Evolutionary conservation across 345 rosid species (phyloP), one percentile per base, ranked within the genome.

Genomic region (Gossypium raimondii): DNA sequence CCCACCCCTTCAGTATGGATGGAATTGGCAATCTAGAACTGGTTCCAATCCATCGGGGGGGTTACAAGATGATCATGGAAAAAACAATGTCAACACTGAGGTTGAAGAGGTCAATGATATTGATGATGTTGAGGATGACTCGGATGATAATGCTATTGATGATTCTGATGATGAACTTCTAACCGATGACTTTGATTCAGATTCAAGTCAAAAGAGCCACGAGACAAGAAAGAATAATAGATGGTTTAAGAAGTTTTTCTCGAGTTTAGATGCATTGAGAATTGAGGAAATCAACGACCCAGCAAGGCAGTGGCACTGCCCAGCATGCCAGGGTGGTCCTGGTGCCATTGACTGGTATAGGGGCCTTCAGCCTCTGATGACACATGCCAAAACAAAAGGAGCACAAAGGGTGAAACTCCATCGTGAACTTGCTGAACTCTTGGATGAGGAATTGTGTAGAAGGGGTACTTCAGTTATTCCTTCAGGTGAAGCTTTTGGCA

Each of bases 291-390:
- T 91, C 4, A 84, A 83, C 77, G 97, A 93, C 76, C 97, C 91
- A 8, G 87, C 61, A 61, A 88, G 97, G 85, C 89, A 87, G 88
- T 95, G 99, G 99, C 99, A 95, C 78, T 95, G 99, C 75, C 98
- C 99, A 16, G 98, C 98, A 63, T 95, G 99, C 80, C 96, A 85
- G 62, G 84, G 84, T 55, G 98, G 99, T 73, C 98, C 98, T 27
- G 98, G 98, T 76, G 81, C 98, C 24, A 95, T 93, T 69, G 98
- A 95, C 79, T 95, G 99, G 99, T 95, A 87, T 75, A 83, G 84
- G 50, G 91, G 94, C 55, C 83, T 95, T 80, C 97, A 89, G 82
- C 98, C 99, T 11, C 83, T 95, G 68, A 55, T 86, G 57, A 82
- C 97, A 18, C 98, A 95, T 83, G 99, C 99, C 41, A 93, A 90